Conservation (phyloP, 768 basidiomycete species). For the Mrakia frigida region DNA sequence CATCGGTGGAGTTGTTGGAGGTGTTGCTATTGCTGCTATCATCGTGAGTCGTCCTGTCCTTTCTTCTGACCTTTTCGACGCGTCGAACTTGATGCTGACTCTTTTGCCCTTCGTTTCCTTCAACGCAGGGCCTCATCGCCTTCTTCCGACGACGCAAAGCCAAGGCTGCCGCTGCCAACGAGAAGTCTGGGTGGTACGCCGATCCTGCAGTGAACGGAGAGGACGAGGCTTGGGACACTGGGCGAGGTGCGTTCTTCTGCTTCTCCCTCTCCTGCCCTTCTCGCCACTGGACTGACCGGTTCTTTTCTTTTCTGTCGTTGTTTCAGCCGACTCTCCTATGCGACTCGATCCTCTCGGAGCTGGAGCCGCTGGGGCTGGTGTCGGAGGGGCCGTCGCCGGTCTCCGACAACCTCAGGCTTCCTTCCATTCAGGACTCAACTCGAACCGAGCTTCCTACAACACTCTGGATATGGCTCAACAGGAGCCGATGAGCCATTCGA, state of each 20-base stretch:
- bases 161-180: slow-evolving; percentile 13
- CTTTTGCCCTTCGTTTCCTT: background rate
- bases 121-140: background rate
- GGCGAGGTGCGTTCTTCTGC: background rate
- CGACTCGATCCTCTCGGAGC: background rate
- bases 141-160: slow-evolving; percentile 21
- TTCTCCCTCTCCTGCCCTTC: background rate
- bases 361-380: background rate
- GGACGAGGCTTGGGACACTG: slow-evolving; percentile 25
- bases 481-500: slow-evolving; percentile 24
- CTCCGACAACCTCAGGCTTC: background rate
- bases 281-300: background rate
- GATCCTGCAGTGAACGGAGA: slow-evolving; percentile 6
- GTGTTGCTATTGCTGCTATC: slow-evolving; percentile 10
- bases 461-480: slow-evolving; percentile 24
- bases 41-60: background rate
- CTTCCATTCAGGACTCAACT: background rate
- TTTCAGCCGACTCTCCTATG: background rate
- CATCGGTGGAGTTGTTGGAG: slow-evolving; percentile 23
- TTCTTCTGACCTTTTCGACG: background rate
- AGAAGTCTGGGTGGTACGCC: slow-evolving; percentile 29
- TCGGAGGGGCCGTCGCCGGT: background rate
- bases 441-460: slow-evolving; percentile 22
- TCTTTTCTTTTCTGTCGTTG: background rate
- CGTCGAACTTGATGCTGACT: too few species aligned